A percentile compares a stretch with the other conserved stretches of the same genome.
Conservation (phyloP, 2,329 filamentous ascomycete species). For the Tricladium varicosporioides region DNA sequence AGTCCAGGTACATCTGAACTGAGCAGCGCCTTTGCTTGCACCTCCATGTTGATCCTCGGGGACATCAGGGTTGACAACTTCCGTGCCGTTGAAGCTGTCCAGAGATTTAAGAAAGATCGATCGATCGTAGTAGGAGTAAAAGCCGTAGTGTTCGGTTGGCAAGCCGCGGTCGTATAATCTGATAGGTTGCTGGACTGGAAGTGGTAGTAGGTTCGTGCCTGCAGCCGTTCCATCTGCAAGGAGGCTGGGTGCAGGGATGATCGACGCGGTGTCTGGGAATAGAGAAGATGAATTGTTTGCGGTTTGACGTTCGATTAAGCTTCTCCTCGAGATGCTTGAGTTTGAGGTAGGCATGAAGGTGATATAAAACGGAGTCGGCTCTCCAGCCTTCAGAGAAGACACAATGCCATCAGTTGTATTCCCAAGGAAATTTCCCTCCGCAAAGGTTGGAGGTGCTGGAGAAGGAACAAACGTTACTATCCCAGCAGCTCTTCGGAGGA, state of each 20-base stretch:
- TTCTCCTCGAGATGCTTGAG: constrained; percentile 30
- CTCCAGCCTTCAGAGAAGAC: constrained; percentile 69
- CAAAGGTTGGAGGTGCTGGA: constrained; percentile 43
- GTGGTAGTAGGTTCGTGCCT: constrained; percentile 69
- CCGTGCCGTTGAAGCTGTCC: constrained; percentile 43
- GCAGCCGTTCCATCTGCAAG: constrained; percentile 70
- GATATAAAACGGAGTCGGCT: constrained; percentile 86
- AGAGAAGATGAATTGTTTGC: constrained; percentile 13
- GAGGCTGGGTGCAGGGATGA: constrained; percentile 63
- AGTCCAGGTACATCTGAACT: constrained; percentile 55
- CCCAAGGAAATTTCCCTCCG: constrained; percentile 79
- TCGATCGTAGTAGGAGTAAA: constrained; percentile 89
- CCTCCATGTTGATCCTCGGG: constrained; percentile 56
- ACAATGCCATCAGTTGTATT: constrained; percentile 78
- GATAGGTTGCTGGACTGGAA: constrained; percentile 72
- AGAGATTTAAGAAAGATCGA: constrained; percentile 75
- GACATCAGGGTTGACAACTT: constrained; percentile 39
- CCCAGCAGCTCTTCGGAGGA: constrained; percentile 33
- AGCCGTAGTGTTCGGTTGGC: constrained; percentile 83
- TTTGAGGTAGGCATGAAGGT: constrained; percentile 58
- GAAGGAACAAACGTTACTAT: constrained; percentile 41
- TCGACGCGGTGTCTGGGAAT: constrained; percentile 44
- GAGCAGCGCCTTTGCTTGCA: constrained; percentile 50
- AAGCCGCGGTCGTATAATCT: constrained; percentile 82
- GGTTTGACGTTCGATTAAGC: constrained; percentile 14